Percentiles rank a stretch among this genome's conserved stretches.
phyloP scores from a whole-genome alignment of 2,329 filamentous ascomycete species.

The Paecilomyces sp. region DNA sequence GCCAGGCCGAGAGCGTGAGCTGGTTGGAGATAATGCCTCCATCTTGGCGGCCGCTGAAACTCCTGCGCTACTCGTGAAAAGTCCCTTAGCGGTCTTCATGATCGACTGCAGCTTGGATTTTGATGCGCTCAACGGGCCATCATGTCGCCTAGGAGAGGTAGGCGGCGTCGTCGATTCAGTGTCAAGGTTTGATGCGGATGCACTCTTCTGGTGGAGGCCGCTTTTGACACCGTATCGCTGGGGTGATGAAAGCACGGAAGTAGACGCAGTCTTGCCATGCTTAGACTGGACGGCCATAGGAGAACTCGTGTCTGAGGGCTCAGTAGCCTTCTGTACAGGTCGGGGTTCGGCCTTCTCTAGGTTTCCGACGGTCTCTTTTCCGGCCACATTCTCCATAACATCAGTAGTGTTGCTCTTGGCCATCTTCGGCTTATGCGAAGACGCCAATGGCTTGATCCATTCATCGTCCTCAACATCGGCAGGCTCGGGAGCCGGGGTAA shows the following conservation, averaged over 20 bases:
- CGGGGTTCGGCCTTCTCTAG: conserved; percentile 42
- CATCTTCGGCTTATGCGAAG: conserved; percentile 43
- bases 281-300: conserved; percentile 1
- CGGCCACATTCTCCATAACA: conserved; percentile 51
- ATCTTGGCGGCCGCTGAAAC: conserved; percentile 52
- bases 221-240: conserved; percentile 31
- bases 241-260: conserved; percentile 51
- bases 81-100: conserved; percentile 75
- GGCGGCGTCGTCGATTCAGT: conserved; percentile 51
- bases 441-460: conserved; percentile 51
- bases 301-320: conserved; percentile 20
- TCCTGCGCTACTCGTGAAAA: conserved; percentile 68
- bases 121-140: conserved; percentile 81
- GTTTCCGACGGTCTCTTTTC: conserved; percentile 44
- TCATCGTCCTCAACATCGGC: conserved; percentile 45
- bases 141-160: conserved; percentile 53
- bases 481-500: conserved; percentile 14
- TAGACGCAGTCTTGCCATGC: conserved; percentile 59
- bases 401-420: conserved; percentile 57
- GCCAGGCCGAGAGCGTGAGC: conserved; percentile 20
- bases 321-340: conserved; percentile 22
- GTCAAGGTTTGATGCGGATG: conserved; percentile 53
- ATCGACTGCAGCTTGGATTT: conserved; percentile 91
- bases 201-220: conserved; percentile 50
- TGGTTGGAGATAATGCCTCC: conserved; percentile 43